A percentile compares a stretch with the other conserved stretches of the same genome.
phyloP scores from a whole-genome alignment of 192 early-diverging fungal species.

The Hyaloraphidium curvatum region DNA sequence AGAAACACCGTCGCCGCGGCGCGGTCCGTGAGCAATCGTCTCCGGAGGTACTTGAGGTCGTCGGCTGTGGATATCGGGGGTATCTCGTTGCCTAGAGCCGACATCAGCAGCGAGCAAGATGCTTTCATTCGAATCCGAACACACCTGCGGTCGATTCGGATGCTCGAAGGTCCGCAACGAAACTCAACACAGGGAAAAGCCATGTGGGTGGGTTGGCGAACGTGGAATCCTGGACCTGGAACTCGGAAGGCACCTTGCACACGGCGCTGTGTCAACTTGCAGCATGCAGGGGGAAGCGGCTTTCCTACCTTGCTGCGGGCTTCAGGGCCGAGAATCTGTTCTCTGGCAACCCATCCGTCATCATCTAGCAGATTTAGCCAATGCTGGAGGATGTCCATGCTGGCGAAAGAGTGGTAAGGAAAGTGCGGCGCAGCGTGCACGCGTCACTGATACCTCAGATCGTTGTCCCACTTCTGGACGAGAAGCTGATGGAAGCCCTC shows the following conservation, averaged over 20 bases:
- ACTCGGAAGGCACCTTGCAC: conserved; percentile 64
- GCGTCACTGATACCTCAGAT: conserved; percentile 29
- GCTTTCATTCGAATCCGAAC: background rate
- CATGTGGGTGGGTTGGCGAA: conserved; percentile 87
- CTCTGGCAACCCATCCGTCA: conserved; percentile 78
- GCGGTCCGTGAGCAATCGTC: background rate
- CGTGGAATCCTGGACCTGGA: conserved; percentile 79
- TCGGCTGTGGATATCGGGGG: background rate
- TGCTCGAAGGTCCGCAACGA: too few species aligned
- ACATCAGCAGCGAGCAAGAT: background rate
- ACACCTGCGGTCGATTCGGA: too few species aligned
- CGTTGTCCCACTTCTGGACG: conserved; percentile 70
- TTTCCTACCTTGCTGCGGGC: conserved; percentile 56
- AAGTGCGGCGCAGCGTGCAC: background rate
- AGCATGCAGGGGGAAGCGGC: too few species aligned
- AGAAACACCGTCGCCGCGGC: background rate
- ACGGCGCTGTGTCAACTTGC: too few species aligned
- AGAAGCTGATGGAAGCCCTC: conserved; percentile 81
- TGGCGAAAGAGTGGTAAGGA: conserved; percentile 9
- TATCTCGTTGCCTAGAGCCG: background rate
- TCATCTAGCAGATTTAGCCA: conserved; percentile 63
- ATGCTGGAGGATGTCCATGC: conserved; percentile 57
- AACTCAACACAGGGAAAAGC: conserved; percentile 49
- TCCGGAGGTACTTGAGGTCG: background rate
- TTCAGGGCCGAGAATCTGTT: conserved; percentile 87